Base-by-base conservation (phyloP, 2,329 filamentous ascomycete species). In the Fusarium longipes region DNA sequence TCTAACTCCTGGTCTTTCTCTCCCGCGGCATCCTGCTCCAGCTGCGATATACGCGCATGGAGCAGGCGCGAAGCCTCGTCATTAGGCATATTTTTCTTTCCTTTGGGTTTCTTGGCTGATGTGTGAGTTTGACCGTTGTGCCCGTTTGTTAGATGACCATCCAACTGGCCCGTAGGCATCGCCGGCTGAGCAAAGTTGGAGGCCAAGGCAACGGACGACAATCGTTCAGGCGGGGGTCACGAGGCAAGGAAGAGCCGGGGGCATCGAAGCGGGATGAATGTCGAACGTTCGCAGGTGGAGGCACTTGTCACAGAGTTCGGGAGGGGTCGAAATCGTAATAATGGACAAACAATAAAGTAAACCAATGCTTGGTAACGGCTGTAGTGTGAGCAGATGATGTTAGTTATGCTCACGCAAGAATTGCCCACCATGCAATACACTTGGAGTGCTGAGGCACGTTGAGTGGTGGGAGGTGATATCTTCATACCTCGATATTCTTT, bases 1-100 rank as follows among this genome's bases (percentile, higher is more conserved):
- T 98, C 96, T 63, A 91, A 88, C 81, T 97, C 94, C 80, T 97
- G 93, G 72, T 97, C 95, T 79, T 96, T 97, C 77, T 97, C 94
- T 61, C 93, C 93, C 12, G 93, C 93, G 48, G 91, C 92, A 83
- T 97, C 94, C 66, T 93, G 91, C 79, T 99, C 96, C 60, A 99
- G 83, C 81, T 98, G 96, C 22, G 93, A 95, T 76, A 99, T 97
- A 76, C 96, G 93, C 65, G 94, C 93, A 66, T 94, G 91, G 50
- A 99, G 87, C 68, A 97, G 86, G 80, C 97, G 96, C 64, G 93
- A 93, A 44, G 94, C 93, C 80, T 98, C 96, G 73, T 88, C 92
- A 20, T 93, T 91, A 77, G 97, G 94, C 68, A 92, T 82, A 45
- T 87, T 83, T 81, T 96, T 97, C 82, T 96, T 97, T 71, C 86